Evolutionary conservation across 2,329 filamentous ascomycete species (phyloP), one percentile per base, ranked within the genome.

Genomic region (Coleophoma eucalyptorum): DNA sequence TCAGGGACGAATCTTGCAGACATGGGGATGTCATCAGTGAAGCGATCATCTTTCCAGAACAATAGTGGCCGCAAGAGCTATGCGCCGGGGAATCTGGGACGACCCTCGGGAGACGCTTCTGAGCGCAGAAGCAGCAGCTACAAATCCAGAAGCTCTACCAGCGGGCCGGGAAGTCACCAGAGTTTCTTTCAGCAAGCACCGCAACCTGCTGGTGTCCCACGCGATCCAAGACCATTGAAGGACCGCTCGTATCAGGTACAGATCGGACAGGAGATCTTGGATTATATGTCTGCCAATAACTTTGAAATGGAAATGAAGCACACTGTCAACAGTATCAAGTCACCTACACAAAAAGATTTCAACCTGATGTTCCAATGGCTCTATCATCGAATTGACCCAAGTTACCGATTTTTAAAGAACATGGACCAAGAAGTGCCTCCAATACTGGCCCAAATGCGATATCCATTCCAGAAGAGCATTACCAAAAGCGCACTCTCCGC

Each of bases 271-370:
- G 92, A 99, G 63, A 72, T 99, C 50, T 74, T 96, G 58, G 94
- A 99, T 59, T 99, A 96, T 66, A 79, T 99, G 65, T 86, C 90
- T 1, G 86, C 92, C 51, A 87, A 97, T 68, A 96, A 97, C 65
- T 99, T 97, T 63, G 94, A 99, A 70, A 84, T 97, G 79, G 92
- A 97, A 61, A 96, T 95, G 86, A 97, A 96, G 71, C 89, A 97
- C 67, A 87, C 84, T 1, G 76, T 99, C 56, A 97, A 97, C 62
- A 89, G 90, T 6, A 85, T 96, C 66, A 93, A 90, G 62, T 96
- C 90, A 41, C 95, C 94, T 0, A 99, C 93, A 1, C 93, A 97
- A 62, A 99, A 99, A 66, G 94, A 99, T 67, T 99, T 99, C 73
- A 94, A 95, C 64, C 87, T 83, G 69, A 96, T 99, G 79, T 99